A percentile compares a stretch with the other conserved stretches of the same genome.
These are phyloP conservation scores for Castanopsis chinensis DNA, from an alignment of 306 rosid genomes.

Conservation along the genomic window DNA sequence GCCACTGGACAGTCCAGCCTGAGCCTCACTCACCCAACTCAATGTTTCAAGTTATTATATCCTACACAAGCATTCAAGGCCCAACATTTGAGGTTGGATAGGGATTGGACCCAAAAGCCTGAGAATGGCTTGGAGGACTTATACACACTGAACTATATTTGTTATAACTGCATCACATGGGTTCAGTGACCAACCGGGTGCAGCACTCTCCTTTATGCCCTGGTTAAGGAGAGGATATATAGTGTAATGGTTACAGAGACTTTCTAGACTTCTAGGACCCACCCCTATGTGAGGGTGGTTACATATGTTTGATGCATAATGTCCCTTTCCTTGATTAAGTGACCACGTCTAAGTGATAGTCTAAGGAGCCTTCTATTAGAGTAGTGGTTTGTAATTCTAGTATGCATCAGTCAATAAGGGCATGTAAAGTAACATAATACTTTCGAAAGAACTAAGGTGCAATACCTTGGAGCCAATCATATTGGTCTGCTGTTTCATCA, in stretches of 20 bases:
- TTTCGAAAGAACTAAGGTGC: conserved; percentile 6
- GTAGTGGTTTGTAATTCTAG: neutral
- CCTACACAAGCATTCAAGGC: neutral
- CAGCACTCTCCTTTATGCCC: no score
- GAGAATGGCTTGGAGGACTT: neutral
- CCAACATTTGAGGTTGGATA: neutral
- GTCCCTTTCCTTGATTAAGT: no score
- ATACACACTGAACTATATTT: neutral
- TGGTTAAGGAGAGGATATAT: no score
- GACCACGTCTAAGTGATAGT: neutral
- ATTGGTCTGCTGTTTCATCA: conserved; percentile 38
- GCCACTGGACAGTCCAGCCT: neutral
- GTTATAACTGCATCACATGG: neutral
- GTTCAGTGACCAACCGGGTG: no score
- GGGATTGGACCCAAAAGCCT: neutral
- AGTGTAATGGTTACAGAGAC: no score
- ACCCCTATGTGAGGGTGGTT: no score
- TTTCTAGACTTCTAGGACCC: no score
- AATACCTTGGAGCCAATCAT: conserved; percentile 62
- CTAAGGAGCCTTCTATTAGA: neutral
- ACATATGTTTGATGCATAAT: no score
- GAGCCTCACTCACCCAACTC: neutral
- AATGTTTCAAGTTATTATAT: neutral
- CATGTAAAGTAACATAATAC: neutral
- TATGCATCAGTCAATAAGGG: neutral